A percentile compares a stretch with the other conserved stretches of the same genome.
Conservation (phyloP, 1,139 yeast genomes). For the Suhomyces bokatorum region DNA sequence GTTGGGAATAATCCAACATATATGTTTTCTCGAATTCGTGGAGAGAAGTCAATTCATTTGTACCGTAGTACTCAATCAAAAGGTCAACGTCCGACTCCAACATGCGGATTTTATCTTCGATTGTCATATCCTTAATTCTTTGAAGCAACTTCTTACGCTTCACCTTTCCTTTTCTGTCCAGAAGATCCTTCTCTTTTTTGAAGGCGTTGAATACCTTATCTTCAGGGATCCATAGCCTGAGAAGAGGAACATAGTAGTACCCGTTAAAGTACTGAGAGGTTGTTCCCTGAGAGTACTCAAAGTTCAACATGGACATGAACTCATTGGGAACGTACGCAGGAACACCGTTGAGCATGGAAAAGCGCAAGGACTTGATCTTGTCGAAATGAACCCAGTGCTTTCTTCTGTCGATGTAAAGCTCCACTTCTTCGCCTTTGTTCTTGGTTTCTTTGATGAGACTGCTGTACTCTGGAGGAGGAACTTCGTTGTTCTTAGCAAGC, state of each 20-base stretch:
- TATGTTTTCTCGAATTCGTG: slow-evolving; percentile 19
- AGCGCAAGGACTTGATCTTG: slow-evolving; percentile 32
- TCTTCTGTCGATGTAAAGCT: slow-evolving; percentile 38
- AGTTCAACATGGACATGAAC: slow-evolving; percentile 33
- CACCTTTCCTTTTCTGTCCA: background rate
- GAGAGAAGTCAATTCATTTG: slow-evolving; percentile 14
- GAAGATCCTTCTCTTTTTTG: slow-evolving; percentile 10
- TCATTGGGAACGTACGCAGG: slow-evolving; percentile 41
- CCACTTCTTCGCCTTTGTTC: slow-evolving; percentile 19
- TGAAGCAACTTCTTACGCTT: slow-evolving; percentile 16
- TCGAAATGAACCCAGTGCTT: slow-evolving; percentile 38
- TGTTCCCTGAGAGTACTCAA: slow-evolving; percentile 34
- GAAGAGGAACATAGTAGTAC: slow-evolving; percentile 34
- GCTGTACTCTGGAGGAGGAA: slow-evolving; percentile 28
- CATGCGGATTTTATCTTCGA: slow-evolving; percentile 12
- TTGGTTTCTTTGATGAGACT: slow-evolving; percentile 19
- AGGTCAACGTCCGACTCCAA: slow-evolving; percentile 13
- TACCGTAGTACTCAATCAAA: slow-evolving; percentile 15
- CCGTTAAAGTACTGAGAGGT: slow-evolving; percentile 24
- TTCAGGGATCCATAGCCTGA: slow-evolving; percentile 35
- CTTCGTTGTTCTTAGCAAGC: slow-evolving; percentile 14
- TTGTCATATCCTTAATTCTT: slow-evolving; percentile 17
- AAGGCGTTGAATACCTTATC: slow-evolving; percentile 20
- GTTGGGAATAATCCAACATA: slow-evolving; percentile 25
- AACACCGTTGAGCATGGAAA: slow-evolving; percentile 37